phyloP scores from a whole-genome alignment of 805 yeast genomes.

The Wickerhamiella lipophila region DNA sequence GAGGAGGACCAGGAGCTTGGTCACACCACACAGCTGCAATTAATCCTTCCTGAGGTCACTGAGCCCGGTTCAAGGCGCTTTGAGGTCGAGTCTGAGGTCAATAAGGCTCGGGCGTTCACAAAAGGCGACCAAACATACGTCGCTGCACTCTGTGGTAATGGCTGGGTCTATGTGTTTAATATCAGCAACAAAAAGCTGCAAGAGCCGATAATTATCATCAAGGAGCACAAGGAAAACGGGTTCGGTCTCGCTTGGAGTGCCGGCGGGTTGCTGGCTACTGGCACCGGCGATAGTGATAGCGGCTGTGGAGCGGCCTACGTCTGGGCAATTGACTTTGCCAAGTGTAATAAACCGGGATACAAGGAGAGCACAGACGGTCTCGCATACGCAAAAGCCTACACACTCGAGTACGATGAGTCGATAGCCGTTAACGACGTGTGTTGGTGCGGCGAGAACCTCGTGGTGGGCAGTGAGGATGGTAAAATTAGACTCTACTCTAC shows the following conservation, averaged over 20 bases:
- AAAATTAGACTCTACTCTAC: background rate
- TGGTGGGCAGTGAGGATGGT: conserved; percentile 1
- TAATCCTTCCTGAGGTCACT: background rate
- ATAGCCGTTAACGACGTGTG: background rate
- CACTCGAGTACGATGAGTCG: background rate
- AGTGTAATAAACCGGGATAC: background rate
- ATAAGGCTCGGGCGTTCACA: background rate
- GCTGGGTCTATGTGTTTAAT: background rate
- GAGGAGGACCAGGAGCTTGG: background rate
- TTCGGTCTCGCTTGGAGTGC: conserved; percentile 2
- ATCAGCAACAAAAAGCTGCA: background rate
- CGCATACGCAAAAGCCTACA: background rate
- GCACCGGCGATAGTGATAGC: background rate
- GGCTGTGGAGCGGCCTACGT: background rate
- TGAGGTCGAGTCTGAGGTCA: background rate
- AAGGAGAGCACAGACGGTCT: background rate
- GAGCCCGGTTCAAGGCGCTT: background rate
- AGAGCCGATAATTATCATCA: background rate
- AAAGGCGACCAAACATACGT: background rate
- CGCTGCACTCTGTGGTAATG: background rate
- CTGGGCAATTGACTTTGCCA: background rate
- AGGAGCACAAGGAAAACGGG: background rate
- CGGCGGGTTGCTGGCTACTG: conserved; percentile 1
- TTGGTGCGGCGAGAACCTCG: conserved; percentile 1
- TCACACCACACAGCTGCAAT: background rate